Evolutionary conservation across 164 flowering plant species (phyloP), one percentile per base, ranked within the genome.

Genomic region (Cinnamomum micranthum): DNA sequence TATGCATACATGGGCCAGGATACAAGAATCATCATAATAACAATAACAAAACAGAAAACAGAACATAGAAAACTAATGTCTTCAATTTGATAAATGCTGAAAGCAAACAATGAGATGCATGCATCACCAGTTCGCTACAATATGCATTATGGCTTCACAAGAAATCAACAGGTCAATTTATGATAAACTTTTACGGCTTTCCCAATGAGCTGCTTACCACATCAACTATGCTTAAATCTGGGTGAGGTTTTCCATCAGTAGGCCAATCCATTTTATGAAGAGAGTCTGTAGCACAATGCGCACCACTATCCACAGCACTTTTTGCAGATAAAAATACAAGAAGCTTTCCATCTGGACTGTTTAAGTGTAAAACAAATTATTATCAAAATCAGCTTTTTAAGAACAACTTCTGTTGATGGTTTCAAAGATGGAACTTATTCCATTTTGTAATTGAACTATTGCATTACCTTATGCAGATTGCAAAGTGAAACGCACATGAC

Each of bases 251-350:
- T 58, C 86, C 89, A 81, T 89, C 86, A 22, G 79, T 71, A 12
- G 91, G 84, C 99, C 99, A 96, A 74, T 88, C 92, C 78, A 96
- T 87, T 82, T 83, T 89, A 75, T 96, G 99, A 77, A 96, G 95
- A 22, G 99, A 92, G 73, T 92, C 71, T 27, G 99, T 96, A 52
- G 97, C 91, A 22, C 72, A 86, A 83, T 94, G 98, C 68, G 95
- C 97, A 55, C 98, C 94, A 74, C 91, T 85, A 69, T 94, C 95
- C 73, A 95, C 95, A 70, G 93, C 76, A 79, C 84, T 81, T 83
- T 85, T 89, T 74, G 93, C 88, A 75, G 98, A 94, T 77, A 89
- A 69, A 82, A 94, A 96, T 33, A 91, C 82, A 51, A 95, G 97
- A 75, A 74, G 83, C 80, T 87, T 88, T 65, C 98, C 97, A 85